Evolutionary conservation across 768 basidiomycete genomes (phyloP).

Genomic region (Tylopilus vinaceipallidus): DNA sequence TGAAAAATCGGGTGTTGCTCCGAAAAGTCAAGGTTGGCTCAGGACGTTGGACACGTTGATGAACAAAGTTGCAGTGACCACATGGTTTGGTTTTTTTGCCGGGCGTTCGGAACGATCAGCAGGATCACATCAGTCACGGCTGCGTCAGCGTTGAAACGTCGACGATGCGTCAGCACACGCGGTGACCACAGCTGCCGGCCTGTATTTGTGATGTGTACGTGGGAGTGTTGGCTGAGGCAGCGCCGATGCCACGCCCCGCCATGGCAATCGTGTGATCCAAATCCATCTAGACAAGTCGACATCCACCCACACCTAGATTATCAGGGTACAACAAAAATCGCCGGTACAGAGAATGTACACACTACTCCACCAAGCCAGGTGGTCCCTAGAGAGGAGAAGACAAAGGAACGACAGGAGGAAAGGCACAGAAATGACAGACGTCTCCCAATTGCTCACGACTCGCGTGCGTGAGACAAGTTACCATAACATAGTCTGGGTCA

Average conservation of each 20-base stretch:
- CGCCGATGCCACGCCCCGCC: background rate
- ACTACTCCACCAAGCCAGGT: slow-evolving; percentile 4
- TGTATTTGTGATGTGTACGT: slow-evolving; percentile 11
- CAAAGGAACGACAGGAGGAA: slow-evolving; percentile 11
- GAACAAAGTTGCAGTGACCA: slow-evolving; percentile 5
- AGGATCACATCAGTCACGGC: too few species aligned
- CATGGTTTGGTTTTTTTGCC: background rate
- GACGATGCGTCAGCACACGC: too few species aligned
- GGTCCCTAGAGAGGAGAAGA: slow-evolving; percentile 7
- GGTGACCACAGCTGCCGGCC: too few species aligned
- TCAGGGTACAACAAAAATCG: slow-evolving; percentile 13
- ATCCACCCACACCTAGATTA: slow-evolving; percentile 1
- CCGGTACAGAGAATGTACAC: slow-evolving; percentile 7
- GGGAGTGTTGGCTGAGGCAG: background rate
- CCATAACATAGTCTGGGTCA: slow-evolving; percentile 20
- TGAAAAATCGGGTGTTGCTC: background rate
- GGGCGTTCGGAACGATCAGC: slow-evolving; percentile 9
- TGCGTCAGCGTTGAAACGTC: too few species aligned
- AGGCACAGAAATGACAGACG: slow-evolving; percentile 10
- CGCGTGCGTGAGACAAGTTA: slow-evolving; percentile 8
- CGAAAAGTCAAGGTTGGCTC: slow-evolving; percentile 1
- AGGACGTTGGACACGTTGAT: background rate
- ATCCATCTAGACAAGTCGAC: background rate
- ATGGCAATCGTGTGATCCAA: background rate
- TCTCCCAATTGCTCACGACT: slow-evolving; percentile 4